A percentile compares a stretch with the other conserved stretches of the same genome.
phyloP scores from a whole-genome alignment of 2,329 filamentous ascomycete genomes.

The Cercospora berteroae region DNA sequence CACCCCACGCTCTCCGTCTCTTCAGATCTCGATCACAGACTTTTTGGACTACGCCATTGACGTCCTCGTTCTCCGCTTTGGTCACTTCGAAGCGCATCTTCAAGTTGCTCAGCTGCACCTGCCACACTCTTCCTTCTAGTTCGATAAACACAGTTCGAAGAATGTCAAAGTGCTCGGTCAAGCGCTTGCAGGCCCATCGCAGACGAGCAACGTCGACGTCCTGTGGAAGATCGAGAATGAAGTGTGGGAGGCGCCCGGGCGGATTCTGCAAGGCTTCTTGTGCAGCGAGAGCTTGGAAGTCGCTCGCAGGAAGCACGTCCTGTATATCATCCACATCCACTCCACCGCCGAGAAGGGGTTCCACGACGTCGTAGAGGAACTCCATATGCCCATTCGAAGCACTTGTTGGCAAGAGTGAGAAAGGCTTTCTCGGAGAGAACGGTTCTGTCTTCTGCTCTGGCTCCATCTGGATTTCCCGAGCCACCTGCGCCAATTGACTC shows the following conservation, averaged over 20 bases:
- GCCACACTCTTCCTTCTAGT: slow-evolving; percentile 43
- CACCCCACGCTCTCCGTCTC: slow-evolving; percentile 12
- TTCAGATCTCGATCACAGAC: not conserved
- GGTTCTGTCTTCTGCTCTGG: not conserved
- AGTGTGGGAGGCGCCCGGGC: slow-evolving; percentile 24
- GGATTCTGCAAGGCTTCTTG: slow-evolving; percentile 15
- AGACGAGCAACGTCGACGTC: slow-evolving; percentile 26
- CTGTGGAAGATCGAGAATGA: slow-evolving; percentile 26
- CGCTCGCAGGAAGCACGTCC: slow-evolving; percentile 25
- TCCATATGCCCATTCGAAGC: not conserved
- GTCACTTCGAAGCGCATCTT: slow-evolving; percentile 34
- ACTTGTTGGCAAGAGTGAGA: slow-evolving; percentile 5
- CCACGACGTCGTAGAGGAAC: slow-evolving; percentile 5
- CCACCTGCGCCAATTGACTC: slow-evolving; percentile 24
- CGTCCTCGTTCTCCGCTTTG: not conserved
- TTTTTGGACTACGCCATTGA: not conserved
- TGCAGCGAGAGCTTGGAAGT: slow-evolving; percentile 28
- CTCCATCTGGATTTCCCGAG: not conserved
- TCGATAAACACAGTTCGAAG: slow-evolving; percentile 56
- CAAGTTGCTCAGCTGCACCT: slow-evolving; percentile 44
- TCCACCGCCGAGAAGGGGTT: slow-evolving; percentile 4
- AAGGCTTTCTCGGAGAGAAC: slow-evolving; percentile 4
- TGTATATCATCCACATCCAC: slow-evolving; percentile 15
- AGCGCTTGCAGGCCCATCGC: slow-evolving; percentile 21
- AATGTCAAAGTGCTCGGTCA: slow-evolving; percentile 42